Evolutionary conservation across 148 eudicot genomes (phyloP).

Genomic region (Nyssa sinensis): DNA sequence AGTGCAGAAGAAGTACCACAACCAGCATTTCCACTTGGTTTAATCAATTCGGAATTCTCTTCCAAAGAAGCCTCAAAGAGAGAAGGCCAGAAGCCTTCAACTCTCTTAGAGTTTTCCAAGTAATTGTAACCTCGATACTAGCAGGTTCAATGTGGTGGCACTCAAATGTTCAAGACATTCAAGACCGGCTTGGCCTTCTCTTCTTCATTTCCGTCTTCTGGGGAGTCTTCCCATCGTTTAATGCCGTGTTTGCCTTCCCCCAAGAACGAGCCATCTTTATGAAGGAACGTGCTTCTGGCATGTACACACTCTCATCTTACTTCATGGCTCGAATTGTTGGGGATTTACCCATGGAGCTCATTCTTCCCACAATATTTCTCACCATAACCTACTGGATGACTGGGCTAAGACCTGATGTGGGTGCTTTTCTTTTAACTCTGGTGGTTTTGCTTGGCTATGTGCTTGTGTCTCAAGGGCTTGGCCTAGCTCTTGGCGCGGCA

Average conservation of each 20-base stretch:
- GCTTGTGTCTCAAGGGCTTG: slow-evolving; percentile 85
- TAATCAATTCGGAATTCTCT: slow-evolving; percentile 60
- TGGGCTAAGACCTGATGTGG: slow-evolving; percentile 53
- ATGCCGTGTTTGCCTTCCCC: slow-evolving; percentile 87
- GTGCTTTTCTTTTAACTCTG: slow-evolving; percentile 52
- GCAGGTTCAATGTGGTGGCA: slow-evolving; percentile 96
- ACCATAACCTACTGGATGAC: slow-evolving; percentile 80
- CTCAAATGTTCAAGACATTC: slow-evolving; percentile 54
- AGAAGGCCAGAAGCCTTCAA: slow-evolving; percentile 82
- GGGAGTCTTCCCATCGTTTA: slow-evolving; percentile 91
- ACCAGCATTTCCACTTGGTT: slow-evolving; percentile 48
- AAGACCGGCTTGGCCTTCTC: slow-evolving; percentile 78
- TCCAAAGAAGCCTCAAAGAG: slow-evolving; percentile 84
- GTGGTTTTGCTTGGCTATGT: slow-evolving; percentile 61
- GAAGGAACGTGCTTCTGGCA: slow-evolving; percentile 80
- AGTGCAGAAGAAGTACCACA: slow-evolving; percentile 9
- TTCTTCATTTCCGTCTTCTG: slow-evolving; percentile 87
- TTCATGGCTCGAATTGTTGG: slow-evolving; percentile 85
- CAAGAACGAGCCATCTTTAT: slow-evolving; percentile 77
- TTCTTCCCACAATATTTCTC: slow-evolving; percentile 66
- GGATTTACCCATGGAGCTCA: slow-evolving; percentile 90
- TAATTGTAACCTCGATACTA: slow-evolving; percentile 59
- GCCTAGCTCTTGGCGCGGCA: slow-evolving; percentile 75
- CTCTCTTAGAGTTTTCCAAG: slow-evolving; percentile 80
- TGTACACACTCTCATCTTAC: slow-evolving; percentile 79